Evolutionary conservation across 805 yeast species (phyloP).

Genomic region (Candida gorgasii): DNA sequence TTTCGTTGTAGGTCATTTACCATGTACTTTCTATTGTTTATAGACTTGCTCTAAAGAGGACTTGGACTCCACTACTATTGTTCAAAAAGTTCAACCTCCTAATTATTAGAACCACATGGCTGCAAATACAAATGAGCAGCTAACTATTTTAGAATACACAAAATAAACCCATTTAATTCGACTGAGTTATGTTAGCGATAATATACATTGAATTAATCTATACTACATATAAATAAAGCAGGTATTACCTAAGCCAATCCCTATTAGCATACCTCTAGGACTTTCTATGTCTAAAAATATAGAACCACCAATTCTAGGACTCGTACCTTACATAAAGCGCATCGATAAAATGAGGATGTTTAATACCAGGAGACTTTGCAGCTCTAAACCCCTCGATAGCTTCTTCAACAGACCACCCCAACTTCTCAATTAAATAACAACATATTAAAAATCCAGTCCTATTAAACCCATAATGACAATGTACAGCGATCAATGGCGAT

Average conservation of each 20-base stretch:
- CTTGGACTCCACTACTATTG: no score
- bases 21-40: no score
- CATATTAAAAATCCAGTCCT: conserved; percentile 75
- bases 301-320: no score
- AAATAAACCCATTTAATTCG: no score
- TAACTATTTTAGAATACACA: background rate
- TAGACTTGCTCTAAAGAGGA: no score
- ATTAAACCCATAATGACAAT: conserved; percentile 82
- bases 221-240: conserved; percentile 1
- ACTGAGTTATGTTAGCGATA: no score
- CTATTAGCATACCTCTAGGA: no score
- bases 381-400: conserved; percentile 59
- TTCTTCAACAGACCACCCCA: conserved; percentile 60
- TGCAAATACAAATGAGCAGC: background rate
- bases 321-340: conserved; percentile 68
- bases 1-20: background rate
- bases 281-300: no score
- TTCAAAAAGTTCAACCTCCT: no score
- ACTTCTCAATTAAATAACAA: conserved; percentile 61
- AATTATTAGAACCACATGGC: background rate
- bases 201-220: conserved; percentile 2
- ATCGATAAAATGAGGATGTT: conserved; percentile 75
- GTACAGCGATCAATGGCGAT: conserved; percentile 57
- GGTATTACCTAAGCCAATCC: background rate
- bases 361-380: conserved; percentile 70